A percentile compares a stretch with the other conserved stretches of the same genome.
These are phyloP conservation scores for Pulveroboletus sp. DNA, from an alignment of 768 basidiomycete species.

Conservation along the genomic window DNA sequence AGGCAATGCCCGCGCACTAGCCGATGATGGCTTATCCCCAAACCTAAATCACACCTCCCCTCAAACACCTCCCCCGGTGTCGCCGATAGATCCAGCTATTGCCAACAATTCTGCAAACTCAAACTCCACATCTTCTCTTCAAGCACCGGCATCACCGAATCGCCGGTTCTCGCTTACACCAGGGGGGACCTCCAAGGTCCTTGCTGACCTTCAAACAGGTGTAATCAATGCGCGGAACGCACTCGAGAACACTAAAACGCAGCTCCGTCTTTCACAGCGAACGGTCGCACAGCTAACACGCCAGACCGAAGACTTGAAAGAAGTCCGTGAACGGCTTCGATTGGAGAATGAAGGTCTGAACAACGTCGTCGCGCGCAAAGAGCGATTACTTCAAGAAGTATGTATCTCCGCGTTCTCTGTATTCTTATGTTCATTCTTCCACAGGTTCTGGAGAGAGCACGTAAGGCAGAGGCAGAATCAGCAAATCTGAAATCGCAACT, in stretches of 20 bases:
- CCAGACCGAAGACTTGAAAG: constrained; percentile 85
- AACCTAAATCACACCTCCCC: constrained; percentile 29
- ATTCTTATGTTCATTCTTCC: neutral
- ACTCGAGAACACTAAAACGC: constrained; percentile 81
- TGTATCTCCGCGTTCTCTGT: constrained; percentile 9
- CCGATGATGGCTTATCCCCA: constrained; percentile 59
- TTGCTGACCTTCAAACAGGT: constrained; percentile 82
- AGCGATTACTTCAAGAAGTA: constrained; percentile 82
- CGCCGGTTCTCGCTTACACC: constrained; percentile 61
- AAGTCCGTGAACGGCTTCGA: constrained; percentile 74
- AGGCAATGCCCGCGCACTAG: constrained; percentile 83
- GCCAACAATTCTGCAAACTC: constrained; percentile 23
- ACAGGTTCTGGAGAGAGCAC: constrained; percentile 76
- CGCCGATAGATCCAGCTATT: constrained; percentile 35
- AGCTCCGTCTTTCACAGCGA: constrained; percentile 75
- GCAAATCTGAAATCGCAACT: constrained; percentile 62
- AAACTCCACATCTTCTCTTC: constrained; percentile 36
- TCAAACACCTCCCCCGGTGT: constrained; percentile 29
- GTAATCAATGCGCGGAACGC: constrained; percentile 75
- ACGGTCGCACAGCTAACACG: constrained; percentile 80
- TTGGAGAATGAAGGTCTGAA: constrained; percentile 86
- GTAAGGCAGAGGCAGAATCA: constrained; percentile 80
- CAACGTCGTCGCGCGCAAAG: constrained; percentile 84
- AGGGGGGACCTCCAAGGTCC: constrained; percentile 80
- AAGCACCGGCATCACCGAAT: constrained; percentile 45